Percentiles rank a stretch among this genome's conserved stretches.
These are phyloP conservation scores for Leishmania aethiopica DNA, from an alignment of 208 protist species.

Conservation along the genomic window DNA sequence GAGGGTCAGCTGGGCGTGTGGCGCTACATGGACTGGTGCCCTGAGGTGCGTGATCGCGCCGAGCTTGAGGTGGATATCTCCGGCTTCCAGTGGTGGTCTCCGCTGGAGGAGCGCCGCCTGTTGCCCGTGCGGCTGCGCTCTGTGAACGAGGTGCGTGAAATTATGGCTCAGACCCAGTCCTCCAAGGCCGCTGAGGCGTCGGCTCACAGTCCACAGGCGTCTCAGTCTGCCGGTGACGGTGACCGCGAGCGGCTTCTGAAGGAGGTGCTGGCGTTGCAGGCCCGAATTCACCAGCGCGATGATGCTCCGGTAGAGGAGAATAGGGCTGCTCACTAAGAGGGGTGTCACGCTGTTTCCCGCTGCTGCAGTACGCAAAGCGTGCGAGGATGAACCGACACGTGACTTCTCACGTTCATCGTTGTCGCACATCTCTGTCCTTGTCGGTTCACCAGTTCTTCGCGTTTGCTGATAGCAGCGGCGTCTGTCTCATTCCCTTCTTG, in stretches of 20 bases:
- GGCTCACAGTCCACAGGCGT: conserved; percentile 44
- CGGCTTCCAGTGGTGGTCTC: conserved; percentile 90
- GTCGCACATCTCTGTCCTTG: background rate
- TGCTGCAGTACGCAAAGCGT: background rate
- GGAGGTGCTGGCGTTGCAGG: conserved; percentile 90
- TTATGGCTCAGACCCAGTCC: conserved; percentile 84
- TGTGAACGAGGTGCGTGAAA: conserved; percentile 90
- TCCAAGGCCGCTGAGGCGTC: conserved; percentile 70
- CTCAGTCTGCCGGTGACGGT: conserved; percentile 59
- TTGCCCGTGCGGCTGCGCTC: conserved; percentile 85
- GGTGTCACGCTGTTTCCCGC: background rate
- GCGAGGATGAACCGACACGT: background rate
- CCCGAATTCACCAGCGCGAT: conserved; percentile 86
- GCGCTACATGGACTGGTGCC: conserved; percentile 95
- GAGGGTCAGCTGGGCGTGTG: conserved; percentile 93
- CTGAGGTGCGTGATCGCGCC: conserved; percentile 90
- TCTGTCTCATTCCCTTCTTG: background rate
- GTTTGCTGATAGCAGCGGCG: background rate
- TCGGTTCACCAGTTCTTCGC: background rate
- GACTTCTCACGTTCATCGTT: background rate
- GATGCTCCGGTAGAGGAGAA: conserved; percentile 69
- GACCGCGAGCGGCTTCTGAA: conserved; percentile 88
- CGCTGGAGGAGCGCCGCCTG: conserved; percentile 85
- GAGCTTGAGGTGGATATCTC: conserved; percentile 89
- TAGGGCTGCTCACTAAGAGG: conserved; percentile 68